Evolutionary conservation across 371 early-diverging fungal genomes (phyloP).

Genomic region (Mucor circinelloides): DNA sequence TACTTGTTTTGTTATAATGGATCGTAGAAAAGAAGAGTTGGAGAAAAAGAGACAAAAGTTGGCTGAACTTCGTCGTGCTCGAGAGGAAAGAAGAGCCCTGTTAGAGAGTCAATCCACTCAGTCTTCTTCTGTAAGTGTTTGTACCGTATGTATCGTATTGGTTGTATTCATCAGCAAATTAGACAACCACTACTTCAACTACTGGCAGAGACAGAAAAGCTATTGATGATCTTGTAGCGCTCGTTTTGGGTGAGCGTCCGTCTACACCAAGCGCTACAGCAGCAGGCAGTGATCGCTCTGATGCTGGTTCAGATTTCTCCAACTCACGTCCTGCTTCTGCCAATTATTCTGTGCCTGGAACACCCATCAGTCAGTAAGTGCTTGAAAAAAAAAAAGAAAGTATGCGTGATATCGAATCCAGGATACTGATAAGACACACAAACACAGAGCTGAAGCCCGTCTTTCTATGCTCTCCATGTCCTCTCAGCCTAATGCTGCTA

Average conservation of each 20-base stretch:
- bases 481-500: slow-evolving; percentile 28
- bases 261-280: slow-evolving; percentile 51
- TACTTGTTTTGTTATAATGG: slow-evolving; percentile 45
- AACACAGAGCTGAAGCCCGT: slow-evolving; percentile 20
- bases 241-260: slow-evolving; percentile 80
- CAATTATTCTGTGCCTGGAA: slow-evolving; percentile 49
- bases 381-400: background rate
- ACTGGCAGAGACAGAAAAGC: slow-evolving; percentile 56
- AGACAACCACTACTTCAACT: slow-evolving; percentile 14
- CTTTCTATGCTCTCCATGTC: slow-evolving; percentile 35
- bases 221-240: slow-evolving; percentile 81
- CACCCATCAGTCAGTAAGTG: slow-evolving; percentile 49
- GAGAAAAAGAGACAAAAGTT: slow-evolving; percentile 90
- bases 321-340: slow-evolving; percentile 45
- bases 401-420: background rate
- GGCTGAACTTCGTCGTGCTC: slow-evolving; percentile 82
- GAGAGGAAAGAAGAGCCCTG: slow-evolving; percentile 78
- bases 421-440: background rate
- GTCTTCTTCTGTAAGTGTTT: slow-evolving; percentile 15
- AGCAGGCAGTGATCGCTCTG: slow-evolving; percentile 51
- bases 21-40: slow-evolving; percentile 81
- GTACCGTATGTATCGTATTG: background rate
- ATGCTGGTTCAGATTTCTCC: slow-evolving; percentile 57
- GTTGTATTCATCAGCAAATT: background rate
- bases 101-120: slow-evolving; percentile 56